Conservation (phyloP, 1,139 yeast species). For the Geotrichum bryndzae region DNA sequence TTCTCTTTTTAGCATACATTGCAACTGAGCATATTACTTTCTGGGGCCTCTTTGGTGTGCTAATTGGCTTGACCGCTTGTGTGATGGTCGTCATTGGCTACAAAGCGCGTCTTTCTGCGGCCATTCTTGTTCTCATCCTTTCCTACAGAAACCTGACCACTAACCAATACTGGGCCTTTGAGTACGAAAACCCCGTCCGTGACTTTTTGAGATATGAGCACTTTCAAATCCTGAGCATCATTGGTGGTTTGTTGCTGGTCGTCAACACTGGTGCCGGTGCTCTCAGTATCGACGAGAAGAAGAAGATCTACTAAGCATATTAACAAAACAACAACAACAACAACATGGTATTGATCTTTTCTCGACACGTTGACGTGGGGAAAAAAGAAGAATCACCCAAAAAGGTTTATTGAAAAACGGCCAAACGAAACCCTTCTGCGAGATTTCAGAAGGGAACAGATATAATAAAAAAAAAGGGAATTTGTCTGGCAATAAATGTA, state of each 20-base stretch:
- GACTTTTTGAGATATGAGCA: conserved; percentile 90
- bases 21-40: conserved; percentile 71
- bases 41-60: conserved; percentile 56
- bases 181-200: conserved; percentile 65
- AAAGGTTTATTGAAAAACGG: too few species aligned
- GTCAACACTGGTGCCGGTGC: conserved; percentile 97
- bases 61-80: conserved; percentile 68
- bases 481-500: neutral
- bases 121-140: conserved; percentile 65
- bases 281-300: conserved; percentile 88
- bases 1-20: conserved; percentile 81
- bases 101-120: conserved; percentile 87
- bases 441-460: neutral
- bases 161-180: conserved; percentile 85
- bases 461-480: neutral
- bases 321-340: neutral
- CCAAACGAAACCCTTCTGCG: neutral
- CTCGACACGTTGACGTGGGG: neutral
- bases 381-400: neutral
- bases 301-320: conserved; percentile 63
- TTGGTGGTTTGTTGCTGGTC: conserved; percentile 86
- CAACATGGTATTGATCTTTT: neutral
- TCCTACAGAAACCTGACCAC: conserved; percentile 70
- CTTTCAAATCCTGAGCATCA: conserved; percentile 90
- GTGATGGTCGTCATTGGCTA: conserved; percentile 83